These are phyloP conservation scores for Skeletonema tropicum DNA, from an alignment of 108 stramenopile genomes.

Conservation along the genomic window DNA sequence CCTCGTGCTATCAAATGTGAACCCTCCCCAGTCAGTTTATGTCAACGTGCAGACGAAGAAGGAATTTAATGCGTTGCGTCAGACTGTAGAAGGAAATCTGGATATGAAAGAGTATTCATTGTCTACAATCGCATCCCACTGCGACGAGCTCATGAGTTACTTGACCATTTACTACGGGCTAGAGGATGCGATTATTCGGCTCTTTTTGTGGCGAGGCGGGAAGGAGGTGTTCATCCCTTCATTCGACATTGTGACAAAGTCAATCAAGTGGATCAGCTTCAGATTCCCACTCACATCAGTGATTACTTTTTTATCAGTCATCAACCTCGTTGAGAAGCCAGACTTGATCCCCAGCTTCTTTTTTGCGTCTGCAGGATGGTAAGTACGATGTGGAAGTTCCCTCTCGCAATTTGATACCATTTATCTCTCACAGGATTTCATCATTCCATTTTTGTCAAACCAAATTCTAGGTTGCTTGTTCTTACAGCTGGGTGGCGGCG, in stretches of 20 bases:
- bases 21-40: slow-evolving; percentile 56
- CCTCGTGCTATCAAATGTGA: slow-evolving; percentile 51
- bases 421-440: not conserved
- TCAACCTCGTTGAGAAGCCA: slow-evolving; percentile 66
- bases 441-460: slow-evolving; percentile 35
- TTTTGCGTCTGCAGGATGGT: slow-evolving; percentile 55
- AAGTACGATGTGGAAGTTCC: not conserved
- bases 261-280: slow-evolving; percentile 26
- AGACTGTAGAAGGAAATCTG: slow-evolving; percentile 65
- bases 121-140: slow-evolving; percentile 40
- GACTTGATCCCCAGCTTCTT: slow-evolving; percentile 67
- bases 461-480: slow-evolving; percentile 31
- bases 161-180: slow-evolving; percentile 52
- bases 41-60: slow-evolving; percentile 68
- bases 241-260: slow-evolving; percentile 3
- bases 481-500: slow-evolving; percentile 49
- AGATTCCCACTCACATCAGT: slow-evolving; percentile 67
- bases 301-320: slow-evolving; percentile 52
- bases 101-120: slow-evolving; percentile 54
- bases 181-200: slow-evolving; percentile 60
- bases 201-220: slow-evolving; percentile 76
- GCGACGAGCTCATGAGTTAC: slow-evolving; percentile 20
- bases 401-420: not conserved
- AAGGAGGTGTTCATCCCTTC: slow-evolving; percentile 32
- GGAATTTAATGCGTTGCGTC: slow-evolving; percentile 67